Evolutionary conservation across 2,329 filamentous ascomycete species (phyloP), one percentile per base, ranked within the genome.

Genomic region (Alternaria sp.): DNA sequence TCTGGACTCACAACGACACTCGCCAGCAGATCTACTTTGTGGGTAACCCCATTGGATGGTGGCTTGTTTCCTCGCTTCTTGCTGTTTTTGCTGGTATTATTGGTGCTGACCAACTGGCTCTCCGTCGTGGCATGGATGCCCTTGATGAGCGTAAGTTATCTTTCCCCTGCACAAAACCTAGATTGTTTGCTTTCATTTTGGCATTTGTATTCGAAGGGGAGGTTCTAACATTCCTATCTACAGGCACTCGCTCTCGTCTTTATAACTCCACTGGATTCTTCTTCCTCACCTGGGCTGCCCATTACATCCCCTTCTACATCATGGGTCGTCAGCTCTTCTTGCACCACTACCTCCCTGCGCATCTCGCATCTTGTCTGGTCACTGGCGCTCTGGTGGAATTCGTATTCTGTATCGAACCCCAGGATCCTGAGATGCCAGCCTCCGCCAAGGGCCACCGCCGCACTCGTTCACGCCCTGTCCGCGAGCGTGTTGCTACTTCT

Each of bases 261-360:
- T 99, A 99, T 82, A 98, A 98, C 84, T 97, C 93, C 54, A 98
- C 95, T 0, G 95, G 95, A 24, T 99, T 99, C 86, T 96, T 99
- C 83, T 98, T 97, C 87, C 86, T 99, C 56, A 92, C 93, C 55
- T 99, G 95, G 95, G 93, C 92, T 13, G 94, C 93, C 2, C 95
- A 99, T 78, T 99, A 97, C 83, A 88, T 97, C 78, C 94, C 94
- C 51, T 99, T 99, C 84, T 99, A 88, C 82, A 87, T 97, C 64
- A 99, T 99, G 94, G 94, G 94, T 56, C 93, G 94, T 70, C 94
- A 99, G 78, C 88, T 97, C 65, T 99, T 99, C 88, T 80, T 99
- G 68, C 95, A 99, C 79, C 95, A 99, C 80, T 99, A 99, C 76
- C 86, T 99, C 3, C 95, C 95, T 0, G 92, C 95, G 1, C 95